These are phyloP conservation scores for Eutypella sp. DNA, from an alignment of 2,329 filamentous ascomycete genomes.

Conservation along the genomic window DNA sequence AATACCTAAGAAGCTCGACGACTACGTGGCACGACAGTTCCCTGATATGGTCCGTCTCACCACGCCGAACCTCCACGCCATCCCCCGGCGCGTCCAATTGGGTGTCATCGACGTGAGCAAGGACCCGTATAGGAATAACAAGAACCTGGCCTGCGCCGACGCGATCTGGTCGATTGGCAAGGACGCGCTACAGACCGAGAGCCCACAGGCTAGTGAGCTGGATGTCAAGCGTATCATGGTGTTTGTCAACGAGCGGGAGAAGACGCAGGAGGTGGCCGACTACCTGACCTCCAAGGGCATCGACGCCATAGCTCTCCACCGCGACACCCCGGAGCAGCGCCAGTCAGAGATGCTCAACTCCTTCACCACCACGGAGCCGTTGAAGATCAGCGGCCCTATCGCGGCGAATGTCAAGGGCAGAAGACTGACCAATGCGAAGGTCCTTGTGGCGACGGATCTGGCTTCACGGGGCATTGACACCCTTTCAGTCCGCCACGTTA, in stretches of 20 bases:
- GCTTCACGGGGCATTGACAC: conserved; percentile 94
- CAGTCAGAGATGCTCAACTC: conserved; percentile 70
- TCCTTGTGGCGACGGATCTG: conserved; percentile 90
- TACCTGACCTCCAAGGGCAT: conserved; percentile 84
- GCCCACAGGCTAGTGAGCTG: conserved; percentile 47
- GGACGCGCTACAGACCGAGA: conserved; percentile 58
- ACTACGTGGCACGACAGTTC: conserved; percentile 74
- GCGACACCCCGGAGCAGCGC: conserved; percentile 75
- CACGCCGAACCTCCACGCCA: conserved; percentile 92
- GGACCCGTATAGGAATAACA: conserved; percentile 91
- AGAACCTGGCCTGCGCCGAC: conserved; percentile 87
- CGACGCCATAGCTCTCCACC: conserved; percentile 76
- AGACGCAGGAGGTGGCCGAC: conserved; percentile 71
- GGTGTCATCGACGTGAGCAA: conserved; percentile 88
- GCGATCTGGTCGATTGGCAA: conserved; percentile 91
- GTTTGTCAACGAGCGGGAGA: conserved; percentile 94
- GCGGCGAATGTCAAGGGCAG: conserved; percentile 35
- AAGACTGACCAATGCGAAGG: conserved; percentile 71
- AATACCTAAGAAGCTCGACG: conserved; percentile 85
- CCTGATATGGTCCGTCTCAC: conserved; percentile 81
- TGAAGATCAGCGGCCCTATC: conserved; percentile 25
- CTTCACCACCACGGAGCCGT: conserved; percentile 57
- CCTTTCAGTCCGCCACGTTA: conserved; percentile 80
- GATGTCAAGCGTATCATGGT: conserved; percentile 84
- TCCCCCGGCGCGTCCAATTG: conserved; percentile 89